phyloP scores from a whole-genome alignment of 306 rosid species.

The Abrus pulchellus region DNA sequence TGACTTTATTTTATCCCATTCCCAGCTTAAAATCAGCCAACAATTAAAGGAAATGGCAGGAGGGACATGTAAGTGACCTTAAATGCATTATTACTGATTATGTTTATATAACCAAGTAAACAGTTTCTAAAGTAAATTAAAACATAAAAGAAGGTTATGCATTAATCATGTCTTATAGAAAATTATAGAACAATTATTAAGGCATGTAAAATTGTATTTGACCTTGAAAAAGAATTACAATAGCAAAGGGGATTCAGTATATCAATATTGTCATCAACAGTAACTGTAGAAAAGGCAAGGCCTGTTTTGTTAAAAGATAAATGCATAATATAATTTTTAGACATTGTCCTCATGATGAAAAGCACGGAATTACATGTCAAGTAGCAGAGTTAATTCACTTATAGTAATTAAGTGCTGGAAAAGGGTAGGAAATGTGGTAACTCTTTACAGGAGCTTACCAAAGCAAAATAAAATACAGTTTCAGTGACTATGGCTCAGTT shows the following conservation, averaged over 20 bases:
- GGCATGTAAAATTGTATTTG: not conserved
- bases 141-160: not conserved
- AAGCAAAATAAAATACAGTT: slow-evolving; percentile 22
- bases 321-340: not conserved
- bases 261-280: not conserved
- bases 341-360: not conserved
- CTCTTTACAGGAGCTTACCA: slow-evolving; percentile 1
- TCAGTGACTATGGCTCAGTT: slow-evolving; percentile 9
- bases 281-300: not conserved
- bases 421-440: not conserved
- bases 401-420: not conserved
- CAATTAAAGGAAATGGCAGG: not conserved
- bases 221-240: not conserved
- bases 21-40: not conserved
- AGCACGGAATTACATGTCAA: not conserved
- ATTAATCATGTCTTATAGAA: not conserved
- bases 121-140: not conserved
- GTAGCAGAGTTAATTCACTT: not conserved
- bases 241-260: not conserved
- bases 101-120: not conserved
- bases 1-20: not conserved
- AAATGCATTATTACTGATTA: not conserved
- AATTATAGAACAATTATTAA: not conserved
- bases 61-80: not conserved
- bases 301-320: not conserved